Percentiles rank a stretch among this genome's conserved stretches.
These are phyloP conservation scores for Ophiostoma perfectum DNA, from an alignment of 2,329 filamentous ascomycete genomes.

Conservation along the genomic window DNA sequence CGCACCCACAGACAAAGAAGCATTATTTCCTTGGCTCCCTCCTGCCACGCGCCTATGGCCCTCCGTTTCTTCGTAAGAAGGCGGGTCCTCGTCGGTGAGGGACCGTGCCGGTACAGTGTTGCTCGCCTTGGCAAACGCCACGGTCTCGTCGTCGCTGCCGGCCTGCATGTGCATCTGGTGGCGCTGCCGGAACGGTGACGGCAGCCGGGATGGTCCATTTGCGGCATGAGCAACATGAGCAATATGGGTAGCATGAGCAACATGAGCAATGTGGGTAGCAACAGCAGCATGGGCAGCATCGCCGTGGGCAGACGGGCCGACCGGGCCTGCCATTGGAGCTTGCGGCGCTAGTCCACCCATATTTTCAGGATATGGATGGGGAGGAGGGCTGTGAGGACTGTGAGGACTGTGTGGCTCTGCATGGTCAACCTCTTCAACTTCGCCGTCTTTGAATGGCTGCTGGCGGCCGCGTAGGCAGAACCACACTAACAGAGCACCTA, in stretches of 20 bases:
- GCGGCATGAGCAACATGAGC: too few species aligned
- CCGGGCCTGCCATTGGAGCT: background rate
- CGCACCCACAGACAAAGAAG: too few species aligned
- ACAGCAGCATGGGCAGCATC: too few species aligned
- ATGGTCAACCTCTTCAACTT: background rate
- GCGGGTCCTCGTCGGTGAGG: slow-evolving; percentile 17
- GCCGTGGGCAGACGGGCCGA: background rate
- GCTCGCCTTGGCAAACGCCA: slow-evolving; percentile 18
- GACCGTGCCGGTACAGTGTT: background rate
- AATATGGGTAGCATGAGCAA: too few species aligned
- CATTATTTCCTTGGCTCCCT: too few species aligned
- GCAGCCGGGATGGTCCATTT: background rate
- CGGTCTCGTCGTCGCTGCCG: slow-evolving; percentile 4
- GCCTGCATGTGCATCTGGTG: background rate
- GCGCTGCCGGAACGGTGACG: slow-evolving; percentile 8
- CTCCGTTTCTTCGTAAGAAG: slow-evolving; percentile 21
- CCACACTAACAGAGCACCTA: slow-evolving; percentile 9
- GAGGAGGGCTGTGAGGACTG: too few species aligned
- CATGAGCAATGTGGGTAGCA: too few species aligned
- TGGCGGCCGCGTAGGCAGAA: slow-evolving; percentile 9
- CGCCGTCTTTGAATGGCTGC: background rate
- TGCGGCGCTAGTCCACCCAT: background rate
- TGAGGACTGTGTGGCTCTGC: background rate
- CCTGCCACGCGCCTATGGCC: background rate
- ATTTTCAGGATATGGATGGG: background rate